A percentile compares a stretch with the other conserved stretches of the same genome.
Conservation (phyloP, 1,284 basidiomycete genomes). For the Cutaneotrichosporon mucoides region DNA sequence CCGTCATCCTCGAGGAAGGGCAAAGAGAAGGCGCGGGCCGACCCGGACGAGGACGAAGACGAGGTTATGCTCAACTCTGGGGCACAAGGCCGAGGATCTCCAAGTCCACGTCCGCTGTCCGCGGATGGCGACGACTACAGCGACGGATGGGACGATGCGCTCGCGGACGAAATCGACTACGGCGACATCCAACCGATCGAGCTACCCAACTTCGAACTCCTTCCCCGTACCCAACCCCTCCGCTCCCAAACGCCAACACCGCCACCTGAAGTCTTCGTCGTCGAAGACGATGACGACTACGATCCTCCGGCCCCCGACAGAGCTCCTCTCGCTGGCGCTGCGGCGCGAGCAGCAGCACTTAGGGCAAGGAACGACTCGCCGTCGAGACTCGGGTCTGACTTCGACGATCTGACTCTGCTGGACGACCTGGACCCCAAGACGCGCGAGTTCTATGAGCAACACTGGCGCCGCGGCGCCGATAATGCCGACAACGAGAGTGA, state of each 20-base stretch:
- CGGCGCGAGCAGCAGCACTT: neutral
- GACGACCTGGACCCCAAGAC: conserved; percentile 17
- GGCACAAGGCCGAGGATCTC: too few species aligned
- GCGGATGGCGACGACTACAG: conserved; percentile 6
- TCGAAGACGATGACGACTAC: neutral
- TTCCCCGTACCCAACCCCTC: conserved; percentile 6
- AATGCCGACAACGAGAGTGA: neutral
- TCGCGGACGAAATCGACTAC: conserved; percentile 1
- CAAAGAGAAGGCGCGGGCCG: neutral
- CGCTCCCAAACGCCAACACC: neutral
- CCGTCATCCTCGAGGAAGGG: neutral
- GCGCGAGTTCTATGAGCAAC: conserved; percentile 34
- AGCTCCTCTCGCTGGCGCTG: neutral
- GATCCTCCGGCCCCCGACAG: neutral
- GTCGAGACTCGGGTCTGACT: neutral
- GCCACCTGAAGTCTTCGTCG: neutral
- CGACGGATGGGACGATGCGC: neutral
- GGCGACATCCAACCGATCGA: neutral
- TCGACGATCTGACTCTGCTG: conserved; percentile 19
- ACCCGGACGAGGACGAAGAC: neutral
- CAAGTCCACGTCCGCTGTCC: too few species aligned
- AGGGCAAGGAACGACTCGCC: neutral
- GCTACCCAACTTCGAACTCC: conserved; percentile 13
- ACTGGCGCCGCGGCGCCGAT: conserved; percentile 37
- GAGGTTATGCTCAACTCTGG: neutral